These are phyloP conservation scores for Aaosphaeria arxii DNA, from an alignment of 2,329 filamentous ascomycete genomes.

Conservation along the genomic window DNA sequence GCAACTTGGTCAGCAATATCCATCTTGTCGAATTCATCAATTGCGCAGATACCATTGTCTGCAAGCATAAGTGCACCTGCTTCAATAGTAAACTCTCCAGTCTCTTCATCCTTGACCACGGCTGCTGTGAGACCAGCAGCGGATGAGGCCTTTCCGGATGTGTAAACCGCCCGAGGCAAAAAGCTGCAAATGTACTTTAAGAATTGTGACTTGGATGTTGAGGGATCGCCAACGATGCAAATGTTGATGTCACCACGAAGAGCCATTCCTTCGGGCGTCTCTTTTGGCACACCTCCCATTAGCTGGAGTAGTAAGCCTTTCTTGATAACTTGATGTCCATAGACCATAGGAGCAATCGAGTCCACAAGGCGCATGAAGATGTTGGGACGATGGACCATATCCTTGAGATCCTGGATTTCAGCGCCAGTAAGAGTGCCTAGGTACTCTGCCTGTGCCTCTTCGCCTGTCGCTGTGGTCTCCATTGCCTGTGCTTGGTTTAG, in stretches of 20 bases:
- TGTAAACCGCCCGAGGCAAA: slow-evolving; percentile 95
- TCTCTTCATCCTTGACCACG: slow-evolving; percentile 97
- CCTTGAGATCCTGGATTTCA: slow-evolving; percentile 87
- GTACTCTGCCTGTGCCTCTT: slow-evolving; percentile 83
- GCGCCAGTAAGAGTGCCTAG: slow-evolving; percentile 78
- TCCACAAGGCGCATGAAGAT: slow-evolving; percentile 92
- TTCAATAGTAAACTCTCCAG: slow-evolving; percentile 97
- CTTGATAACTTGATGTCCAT: slow-evolving; percentile 95
- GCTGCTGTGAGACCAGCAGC: slow-evolving; percentile 96
- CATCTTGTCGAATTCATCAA: slow-evolving; percentile 99
- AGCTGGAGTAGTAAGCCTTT: slow-evolving; percentile 92
- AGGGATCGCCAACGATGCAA: slow-evolving; percentile 95
- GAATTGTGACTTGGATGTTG: slow-evolving; percentile 96
- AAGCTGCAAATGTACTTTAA: slow-evolving; percentile 97
- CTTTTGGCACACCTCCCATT: slow-evolving; percentile 92
- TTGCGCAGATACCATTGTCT: slow-evolving; percentile 94
- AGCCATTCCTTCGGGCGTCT: slow-evolving; percentile 90
- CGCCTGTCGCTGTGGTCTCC: slow-evolving; percentile 67
- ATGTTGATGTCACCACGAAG: slow-evolving; percentile 98
- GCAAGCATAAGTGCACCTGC: slow-evolving; percentile 97
- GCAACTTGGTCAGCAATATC: slow-evolving; percentile 95
- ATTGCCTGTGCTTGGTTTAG: slow-evolving; percentile 69
- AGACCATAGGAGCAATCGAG: slow-evolving; percentile 94
- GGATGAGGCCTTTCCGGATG: slow-evolving; percentile 94
- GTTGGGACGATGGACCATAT: slow-evolving; percentile 92